A percentile compares a stretch with the other conserved stretches of the same genome.
Conservation (phyloP, 148 eudicot species). For the Rhododendron kiyosumense region DNA sequence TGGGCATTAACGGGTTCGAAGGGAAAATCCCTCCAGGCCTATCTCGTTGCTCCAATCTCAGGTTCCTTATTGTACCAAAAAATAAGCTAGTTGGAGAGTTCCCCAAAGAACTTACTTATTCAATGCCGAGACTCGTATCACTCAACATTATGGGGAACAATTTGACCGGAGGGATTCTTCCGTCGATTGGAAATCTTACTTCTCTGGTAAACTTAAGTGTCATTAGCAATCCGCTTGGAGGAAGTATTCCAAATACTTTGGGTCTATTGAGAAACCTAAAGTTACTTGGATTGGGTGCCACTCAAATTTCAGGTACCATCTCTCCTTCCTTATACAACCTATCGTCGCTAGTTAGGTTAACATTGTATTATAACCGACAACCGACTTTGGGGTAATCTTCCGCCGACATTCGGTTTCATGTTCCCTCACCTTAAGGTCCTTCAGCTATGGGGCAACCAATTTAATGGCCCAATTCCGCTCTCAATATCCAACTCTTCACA, state of each 20-base stretch:
- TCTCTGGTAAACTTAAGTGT: background rate
- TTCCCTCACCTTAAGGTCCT: too few relatives aligned
- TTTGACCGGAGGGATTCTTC: background rate
- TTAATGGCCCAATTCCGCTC: too few relatives aligned
- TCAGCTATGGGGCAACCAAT: too few relatives aligned
- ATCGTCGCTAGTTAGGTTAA: background rate
- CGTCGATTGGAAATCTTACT: background rate
- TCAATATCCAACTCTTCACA: too few relatives aligned
- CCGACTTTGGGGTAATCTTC: too few relatives aligned
- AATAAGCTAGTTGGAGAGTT: background rate
- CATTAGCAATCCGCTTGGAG: background rate
- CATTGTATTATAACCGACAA: too few relatives aligned
- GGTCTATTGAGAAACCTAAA: background rate
- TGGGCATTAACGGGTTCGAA: background rate
- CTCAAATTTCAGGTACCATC: background rate
- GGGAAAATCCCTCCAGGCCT: background rate
- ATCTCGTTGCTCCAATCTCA: background rate
- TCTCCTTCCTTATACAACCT: background rate
- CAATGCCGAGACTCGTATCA: background rate
- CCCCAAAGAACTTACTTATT: background rate
- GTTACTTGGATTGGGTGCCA: fast-evolving
- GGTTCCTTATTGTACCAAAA: background rate
- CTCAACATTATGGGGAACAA: fast-evolving
- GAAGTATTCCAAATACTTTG: background rate
- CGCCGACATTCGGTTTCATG: too few relatives aligned